Evolutionary conservation across 441 rosid genomes (phyloP).

Genomic region (Adansonia rubrostipa): DNA sequence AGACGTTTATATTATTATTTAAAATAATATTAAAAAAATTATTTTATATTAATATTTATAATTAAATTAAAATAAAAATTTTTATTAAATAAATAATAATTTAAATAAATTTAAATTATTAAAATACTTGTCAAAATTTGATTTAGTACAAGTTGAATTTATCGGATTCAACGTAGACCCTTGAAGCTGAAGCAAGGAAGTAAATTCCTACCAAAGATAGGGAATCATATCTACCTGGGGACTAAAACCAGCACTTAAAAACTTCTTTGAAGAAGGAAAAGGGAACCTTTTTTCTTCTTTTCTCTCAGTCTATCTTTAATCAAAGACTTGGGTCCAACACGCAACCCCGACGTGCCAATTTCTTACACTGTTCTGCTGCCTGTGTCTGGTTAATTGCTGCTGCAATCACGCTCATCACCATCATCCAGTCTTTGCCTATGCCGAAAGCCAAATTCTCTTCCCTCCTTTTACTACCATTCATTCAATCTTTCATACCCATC

Average conservation of each 20-base stretch:
- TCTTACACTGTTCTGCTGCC: conserved; percentile 5
- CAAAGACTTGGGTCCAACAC: conserved; percentile 40
- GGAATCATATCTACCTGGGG: background rate
- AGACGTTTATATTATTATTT: no score
- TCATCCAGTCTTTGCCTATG: conserved; percentile 25
- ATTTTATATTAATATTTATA: no score
- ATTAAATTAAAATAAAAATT: no score
- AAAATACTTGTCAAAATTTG: no score
- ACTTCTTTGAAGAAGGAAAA: conserved; percentile 1
- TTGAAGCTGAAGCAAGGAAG: conserved; percentile 14
- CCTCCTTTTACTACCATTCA: background rate
- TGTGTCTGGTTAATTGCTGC: background rate
- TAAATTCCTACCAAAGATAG: conserved; percentile 16
- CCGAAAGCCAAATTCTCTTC: conserved; percentile 22
- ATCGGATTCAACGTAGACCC: conserved; percentile 1
- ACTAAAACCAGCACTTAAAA: background rate
- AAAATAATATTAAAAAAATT: no score
- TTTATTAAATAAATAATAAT: no score
- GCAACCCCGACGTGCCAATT: conserved; percentile 49
- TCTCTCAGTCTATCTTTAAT: conserved; percentile 19
- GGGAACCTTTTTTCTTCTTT: background rate
- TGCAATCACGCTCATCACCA: conserved; percentile 13
- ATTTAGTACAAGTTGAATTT: no score
- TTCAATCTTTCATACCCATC: conserved; percentile 7
- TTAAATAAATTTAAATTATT: no score